These are phyloP conservation scores for Ogataea neopini DNA, from an alignment of 805 yeast genomes.

Conservation along the genomic window DNA sequence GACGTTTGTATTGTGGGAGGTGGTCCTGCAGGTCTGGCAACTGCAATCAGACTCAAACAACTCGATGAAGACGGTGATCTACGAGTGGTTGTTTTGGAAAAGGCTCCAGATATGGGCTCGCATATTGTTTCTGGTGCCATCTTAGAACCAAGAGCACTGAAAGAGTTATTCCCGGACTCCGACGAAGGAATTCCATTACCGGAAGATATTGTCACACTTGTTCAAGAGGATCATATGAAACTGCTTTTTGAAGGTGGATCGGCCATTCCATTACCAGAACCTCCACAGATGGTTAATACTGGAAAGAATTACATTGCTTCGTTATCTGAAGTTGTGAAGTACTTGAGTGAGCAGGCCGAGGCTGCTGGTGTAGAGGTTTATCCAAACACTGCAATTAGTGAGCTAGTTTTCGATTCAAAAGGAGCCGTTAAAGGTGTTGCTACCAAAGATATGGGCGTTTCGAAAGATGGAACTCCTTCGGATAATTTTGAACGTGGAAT, in stretches of 20 bases:
- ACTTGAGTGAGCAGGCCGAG: conserved; percentile 86
- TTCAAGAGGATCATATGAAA: conserved; percentile 72
- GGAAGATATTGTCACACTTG: conserved; percentile 70
- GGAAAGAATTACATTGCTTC: conserved; percentile 86
- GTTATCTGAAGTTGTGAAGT: conserved; percentile 74
- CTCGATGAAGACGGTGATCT: conserved; percentile 65
- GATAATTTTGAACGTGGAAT: conserved; percentile 91
- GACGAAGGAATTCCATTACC: conserved; percentile 70
- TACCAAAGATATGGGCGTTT: conserved; percentile 88
- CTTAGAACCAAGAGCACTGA: conserved; percentile 83
- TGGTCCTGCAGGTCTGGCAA: conserved; percentile 95
- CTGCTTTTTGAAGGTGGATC: conserved; percentile 55
- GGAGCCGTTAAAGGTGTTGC: conserved; percentile 84
- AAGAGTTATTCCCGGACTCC: conserved; percentile 73
- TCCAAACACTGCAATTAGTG: conserved; percentile 86
- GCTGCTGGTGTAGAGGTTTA: conserved; percentile 92
- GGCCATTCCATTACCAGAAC: conserved; percentile 81
- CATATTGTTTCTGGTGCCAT: conserved; percentile 95
- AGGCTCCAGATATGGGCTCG: conserved; percentile 89
- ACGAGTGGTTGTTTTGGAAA: conserved; percentile 87
- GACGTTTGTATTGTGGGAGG: conserved; percentile 97
- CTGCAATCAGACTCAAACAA: conserved; percentile 89
- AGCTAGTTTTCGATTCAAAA: conserved; percentile 63
- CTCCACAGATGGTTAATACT: conserved; percentile 83
- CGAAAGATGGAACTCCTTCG: conserved; percentile 73